Conservation (phyloP, 306 rosid genomes). For the Vigna nakashimae region DNA sequence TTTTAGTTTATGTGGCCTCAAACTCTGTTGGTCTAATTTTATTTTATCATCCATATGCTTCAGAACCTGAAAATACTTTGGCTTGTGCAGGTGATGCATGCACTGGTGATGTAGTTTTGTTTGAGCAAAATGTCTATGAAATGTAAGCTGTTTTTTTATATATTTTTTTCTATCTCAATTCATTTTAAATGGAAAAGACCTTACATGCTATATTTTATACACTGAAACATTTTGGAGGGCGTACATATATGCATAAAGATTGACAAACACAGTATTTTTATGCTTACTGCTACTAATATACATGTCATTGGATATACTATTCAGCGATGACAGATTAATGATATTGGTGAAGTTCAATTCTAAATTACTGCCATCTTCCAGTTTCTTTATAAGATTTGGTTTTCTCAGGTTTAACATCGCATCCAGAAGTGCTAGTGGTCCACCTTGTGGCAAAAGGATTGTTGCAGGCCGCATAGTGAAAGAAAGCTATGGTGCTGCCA, state of each 20-base stretch:
- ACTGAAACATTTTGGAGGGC: background rate
- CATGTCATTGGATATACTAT: slow-evolving; percentile 1
- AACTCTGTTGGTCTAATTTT: slow-evolving; percentile 1
- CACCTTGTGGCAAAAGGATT: slow-evolving; percentile 76
- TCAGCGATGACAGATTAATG: slow-evolving; percentile 8
- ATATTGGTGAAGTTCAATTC: slow-evolving; percentile 3
- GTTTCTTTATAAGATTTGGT: slow-evolving; percentile 22
- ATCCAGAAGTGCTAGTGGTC: slow-evolving; percentile 77
- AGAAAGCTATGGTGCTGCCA: slow-evolving; percentile 91
- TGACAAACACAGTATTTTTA: background rate
- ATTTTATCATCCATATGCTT: slow-evolving; percentile 3
- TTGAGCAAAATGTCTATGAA: slow-evolving; percentile 88
- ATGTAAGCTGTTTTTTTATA: slow-evolving; percentile 60
- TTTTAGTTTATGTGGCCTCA: slow-evolving; percentile 30
- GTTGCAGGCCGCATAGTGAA: slow-evolving; percentile 90
- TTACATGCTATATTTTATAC: slow-evolving; percentile 16
- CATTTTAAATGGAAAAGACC: slow-evolving; percentile 15
- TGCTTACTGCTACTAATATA: background rate
- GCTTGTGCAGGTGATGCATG: slow-evolving; percentile 90
- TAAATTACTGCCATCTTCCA: slow-evolving; percentile 15
- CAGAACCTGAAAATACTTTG: slow-evolving; percentile 28
- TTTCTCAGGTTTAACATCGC: slow-evolving; percentile 74
- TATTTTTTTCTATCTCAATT: slow-evolving; percentile 4
- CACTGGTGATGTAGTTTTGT: slow-evolving; percentile 86
- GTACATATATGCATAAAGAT: slow-evolving; percentile 25